Percentiles rank a stretch among this genome's conserved stretches.
phyloP scores from a whole-genome alignment of 352 stramenopile species.

The Pythium folliculosum region DNA sequence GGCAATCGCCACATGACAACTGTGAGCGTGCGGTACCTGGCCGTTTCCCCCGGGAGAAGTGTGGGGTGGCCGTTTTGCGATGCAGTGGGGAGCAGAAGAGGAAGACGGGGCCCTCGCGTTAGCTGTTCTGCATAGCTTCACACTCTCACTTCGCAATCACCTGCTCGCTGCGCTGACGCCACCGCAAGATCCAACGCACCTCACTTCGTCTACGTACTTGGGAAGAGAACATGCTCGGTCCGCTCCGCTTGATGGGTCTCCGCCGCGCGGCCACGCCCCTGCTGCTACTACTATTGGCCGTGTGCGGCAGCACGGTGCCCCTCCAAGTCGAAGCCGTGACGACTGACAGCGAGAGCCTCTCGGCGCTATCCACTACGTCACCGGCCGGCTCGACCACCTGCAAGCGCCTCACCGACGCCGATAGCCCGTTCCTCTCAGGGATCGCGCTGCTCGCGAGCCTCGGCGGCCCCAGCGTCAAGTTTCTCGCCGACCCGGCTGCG shows the following conservation, averaged over 20 bases:
- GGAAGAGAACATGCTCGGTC: background rate
- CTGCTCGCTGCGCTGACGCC: slow-evolving; percentile 1
- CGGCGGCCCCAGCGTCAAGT: background rate
- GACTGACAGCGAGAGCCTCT: background rate
- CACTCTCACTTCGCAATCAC: slow-evolving; percentile 2
- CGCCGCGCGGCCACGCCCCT: background rate
- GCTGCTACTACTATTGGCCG: background rate
- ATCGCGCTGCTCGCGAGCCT: background rate
- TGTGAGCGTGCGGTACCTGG: no score
- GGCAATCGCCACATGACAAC: no score
- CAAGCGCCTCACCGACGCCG: slow-evolving; percentile 14
- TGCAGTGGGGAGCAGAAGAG: background rate
- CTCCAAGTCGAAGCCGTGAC: background rate
- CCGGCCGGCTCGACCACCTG: background rate
- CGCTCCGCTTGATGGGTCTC: background rate
- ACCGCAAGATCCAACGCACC: slow-evolving; percentile 3
- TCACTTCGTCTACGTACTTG: slow-evolving; percentile 10
- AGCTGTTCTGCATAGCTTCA: background rate
- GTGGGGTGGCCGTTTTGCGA: background rate
- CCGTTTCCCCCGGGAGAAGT: background rate
- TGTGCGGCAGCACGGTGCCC: background rate
- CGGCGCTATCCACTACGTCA: background rate
- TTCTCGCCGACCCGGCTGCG: background rate
- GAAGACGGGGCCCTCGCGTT: background rate
- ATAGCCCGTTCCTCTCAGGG: slow-evolving; percentile 4